phyloP scores from a whole-genome alignment of 768 basidiomycete species.

The Boletus rubescentipes region DNA sequence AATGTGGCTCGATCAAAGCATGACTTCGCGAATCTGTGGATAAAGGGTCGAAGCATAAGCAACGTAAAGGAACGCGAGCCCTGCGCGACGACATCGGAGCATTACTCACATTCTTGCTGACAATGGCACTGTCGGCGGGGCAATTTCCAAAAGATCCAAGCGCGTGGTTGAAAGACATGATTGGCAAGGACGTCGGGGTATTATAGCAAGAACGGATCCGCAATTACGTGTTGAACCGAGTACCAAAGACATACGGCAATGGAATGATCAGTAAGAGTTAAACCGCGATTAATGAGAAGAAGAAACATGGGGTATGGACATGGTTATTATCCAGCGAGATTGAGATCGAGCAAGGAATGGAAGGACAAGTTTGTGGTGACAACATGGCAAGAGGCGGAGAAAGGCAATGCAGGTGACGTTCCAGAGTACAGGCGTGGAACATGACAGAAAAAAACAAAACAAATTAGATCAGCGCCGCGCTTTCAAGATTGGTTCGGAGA shows the following conservation, averaged over 20 bases:
- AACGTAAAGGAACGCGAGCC: background rate
- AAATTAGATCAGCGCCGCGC: slow-evolving; percentile 34
- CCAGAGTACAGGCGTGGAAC: slow-evolving; percentile 15
- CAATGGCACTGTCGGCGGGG: slow-evolving; percentile 48
- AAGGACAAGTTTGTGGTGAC: slow-evolving; percentile 18
- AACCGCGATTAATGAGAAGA: slow-evolving; percentile 9
- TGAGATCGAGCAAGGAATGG: slow-evolving; percentile 15
- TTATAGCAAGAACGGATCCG: slow-evolving; percentile 23
- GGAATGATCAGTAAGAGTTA: slow-evolving; percentile 14
- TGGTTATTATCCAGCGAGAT: slow-evolving; percentile 21
- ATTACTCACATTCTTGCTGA: slow-evolving; percentile 67
- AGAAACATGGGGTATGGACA: slow-evolving; percentile 8
- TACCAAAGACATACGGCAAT: slow-evolving; percentile 27
- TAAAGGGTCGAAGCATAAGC: slow-evolving; percentile 2
- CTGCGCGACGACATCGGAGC: background rate
- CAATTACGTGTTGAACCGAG: slow-evolving; percentile 28
- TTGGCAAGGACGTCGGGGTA: slow-evolving; percentile 2
- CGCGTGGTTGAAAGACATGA: slow-evolving; percentile 2
- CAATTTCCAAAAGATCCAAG: slow-evolving; percentile 12
- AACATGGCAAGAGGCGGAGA: slow-evolving; percentile 14
- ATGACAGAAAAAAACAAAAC: slow-evolving; percentile 21
- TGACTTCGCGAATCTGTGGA: slow-evolving; percentile 48
- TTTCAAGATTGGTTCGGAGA: slow-evolving; percentile 37
- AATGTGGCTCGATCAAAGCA: slow-evolving; percentile 38
- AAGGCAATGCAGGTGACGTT: slow-evolving; percentile 6